Base-by-base conservation (phyloP, 1,284 basidiomycete species). In the Wolfiporia cocos region DNA sequence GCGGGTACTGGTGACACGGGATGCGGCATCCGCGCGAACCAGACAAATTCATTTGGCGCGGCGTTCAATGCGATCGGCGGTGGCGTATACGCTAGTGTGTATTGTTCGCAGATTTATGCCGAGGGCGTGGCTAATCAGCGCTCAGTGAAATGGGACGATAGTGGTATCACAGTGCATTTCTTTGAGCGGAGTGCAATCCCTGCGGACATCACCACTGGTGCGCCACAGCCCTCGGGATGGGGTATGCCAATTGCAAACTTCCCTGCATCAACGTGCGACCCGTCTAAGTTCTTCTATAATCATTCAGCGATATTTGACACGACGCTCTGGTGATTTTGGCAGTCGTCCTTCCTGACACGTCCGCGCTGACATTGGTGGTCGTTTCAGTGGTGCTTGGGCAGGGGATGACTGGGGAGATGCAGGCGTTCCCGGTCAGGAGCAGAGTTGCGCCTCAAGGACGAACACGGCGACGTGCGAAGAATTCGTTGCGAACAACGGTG, bases 371-470 rank as follows among this genome's bases (percentile, higher is more conserved):
- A 7, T 21, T 10, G 3, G 5, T 24, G 31, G n/a, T 11, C n/a
- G 24, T 44, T 34, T n/a, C 54, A 90, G 89, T 54, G 91, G 91
- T 48, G 86, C 92, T 52, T 94, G 89, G 92, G 91, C 91, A 11
- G 79, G 81, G 38, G 70, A 69, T 33, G 83, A 78, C n/a, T 94
- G 91, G 91, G 67, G 62, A 39, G 49, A 63, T 20, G 66, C 81
- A 34, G 85, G 84, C 32, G 70, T 81, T 46, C 85, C 86, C 5
- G 90, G 91, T 38, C 87, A 92, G 64, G 76, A 75, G 4, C 72
- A 81, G 58, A 88, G 83, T 56, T 95, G 92, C 56, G 86, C 86
- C n/a, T 67, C 78, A 52, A 70, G 74, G 50, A 94, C 92, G 14
- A 90, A 90, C 35, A 81, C 79, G 61, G 64, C 78, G 26, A 85